A percentile compares a stretch with the other conserved stretches of the same genome.
Evolutionary conservation across 2,329 filamentous ascomycete genomes (phyloP).

Genomic region (Metarhizium brunneum): DNA sequence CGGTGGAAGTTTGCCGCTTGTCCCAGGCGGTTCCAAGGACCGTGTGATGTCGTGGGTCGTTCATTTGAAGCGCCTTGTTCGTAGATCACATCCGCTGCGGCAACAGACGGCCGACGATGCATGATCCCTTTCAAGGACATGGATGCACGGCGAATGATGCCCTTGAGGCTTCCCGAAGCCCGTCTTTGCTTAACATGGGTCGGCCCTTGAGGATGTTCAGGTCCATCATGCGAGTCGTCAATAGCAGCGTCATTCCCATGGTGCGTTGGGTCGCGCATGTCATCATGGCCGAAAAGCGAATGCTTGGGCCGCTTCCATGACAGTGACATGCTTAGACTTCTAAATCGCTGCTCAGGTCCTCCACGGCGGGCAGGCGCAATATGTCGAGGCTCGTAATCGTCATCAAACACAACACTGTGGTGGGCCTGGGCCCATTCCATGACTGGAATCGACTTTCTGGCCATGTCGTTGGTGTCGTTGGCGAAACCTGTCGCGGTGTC

Average conservation of each 20-base stretch:
- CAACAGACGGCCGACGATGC: slow-evolving; percentile 35
- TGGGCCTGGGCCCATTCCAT: slow-evolving; percentile 6
- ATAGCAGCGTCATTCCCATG: slow-evolving; percentile 22
- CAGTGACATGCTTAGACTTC: slow-evolving; percentile 41
- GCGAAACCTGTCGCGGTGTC: background rate
- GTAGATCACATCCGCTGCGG: slow-evolving; percentile 20
- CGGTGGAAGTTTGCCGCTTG: slow-evolving; percentile 43
- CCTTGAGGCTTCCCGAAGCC: slow-evolving; percentile 31
- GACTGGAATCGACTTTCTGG: slow-evolving; percentile 5
- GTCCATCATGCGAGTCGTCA: slow-evolving; percentile 20
- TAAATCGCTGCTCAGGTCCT: slow-evolving; percentile 27
- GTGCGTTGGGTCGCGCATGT: slow-evolving; percentile 18
- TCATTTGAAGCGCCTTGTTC: slow-evolving; percentile 16
- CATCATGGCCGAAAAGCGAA: slow-evolving; percentile 25
- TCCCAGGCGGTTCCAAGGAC: slow-evolving; percentile 41
- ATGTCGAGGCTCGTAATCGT: slow-evolving; percentile 4
- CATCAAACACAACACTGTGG: background rate
- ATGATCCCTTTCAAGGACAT: slow-evolving; percentile 44
- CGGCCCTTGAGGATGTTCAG: slow-evolving; percentile 13
- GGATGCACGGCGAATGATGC: slow-evolving; percentile 46
- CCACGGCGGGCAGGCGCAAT: background rate
- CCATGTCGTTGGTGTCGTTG: background rate
- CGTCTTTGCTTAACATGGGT: slow-evolving; percentile 17
- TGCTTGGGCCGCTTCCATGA: slow-evolving; percentile 41
- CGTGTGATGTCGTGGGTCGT: slow-evolving; percentile 38